These are phyloP conservation scores for Crinitomyces ghanaensis DNA, from an alignment of 805 yeast genomes.

Conservation along the genomic window DNA sequence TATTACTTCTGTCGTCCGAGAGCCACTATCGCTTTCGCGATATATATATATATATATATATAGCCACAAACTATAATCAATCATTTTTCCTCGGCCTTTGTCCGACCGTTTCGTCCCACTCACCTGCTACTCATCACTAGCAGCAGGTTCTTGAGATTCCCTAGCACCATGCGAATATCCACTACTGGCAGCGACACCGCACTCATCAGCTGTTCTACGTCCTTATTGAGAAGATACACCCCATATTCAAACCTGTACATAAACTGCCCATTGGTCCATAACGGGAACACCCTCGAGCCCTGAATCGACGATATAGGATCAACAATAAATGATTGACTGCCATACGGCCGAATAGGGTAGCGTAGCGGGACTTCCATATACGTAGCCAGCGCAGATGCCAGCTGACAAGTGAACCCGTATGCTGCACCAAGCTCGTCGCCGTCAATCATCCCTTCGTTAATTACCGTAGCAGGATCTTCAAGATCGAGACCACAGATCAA, in stretches of 20 bases:
- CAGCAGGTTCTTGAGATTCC: constrained; percentile 27
- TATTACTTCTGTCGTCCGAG: too few species aligned
- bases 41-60: too few species aligned
- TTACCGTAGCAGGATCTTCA: constrained; percentile 19
- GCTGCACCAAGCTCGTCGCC: constrained; percentile 37
- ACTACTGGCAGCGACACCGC: constrained; percentile 23
- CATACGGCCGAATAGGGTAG: constrained; percentile 38
- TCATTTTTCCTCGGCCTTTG: not conserved
- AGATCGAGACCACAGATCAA: constrained; percentile 27
- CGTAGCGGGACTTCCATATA: constrained; percentile 36
- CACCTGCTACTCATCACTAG: constrained; percentile 18
- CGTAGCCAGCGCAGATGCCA: constrained; percentile 30
- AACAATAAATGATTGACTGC: constrained; percentile 37
- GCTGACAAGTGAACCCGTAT: constrained; percentile 36
- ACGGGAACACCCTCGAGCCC: constrained; percentile 33
- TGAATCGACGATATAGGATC: constrained; percentile 36
- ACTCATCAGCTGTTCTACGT: constrained; percentile 35
- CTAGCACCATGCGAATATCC: constrained; percentile 27
- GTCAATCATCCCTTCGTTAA: constrained; percentile 20
- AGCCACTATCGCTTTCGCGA: too few species aligned
- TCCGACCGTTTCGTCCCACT: not conserved
- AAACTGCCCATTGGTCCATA: constrained; percentile 37
- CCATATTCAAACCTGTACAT: constrained; percentile 41
- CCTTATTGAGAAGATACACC: constrained; percentile 33
- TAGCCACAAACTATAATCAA: constrained; percentile 2